Conservation (phyloP, 257 asterid species). For the Handroanthus guayacan region DNA sequence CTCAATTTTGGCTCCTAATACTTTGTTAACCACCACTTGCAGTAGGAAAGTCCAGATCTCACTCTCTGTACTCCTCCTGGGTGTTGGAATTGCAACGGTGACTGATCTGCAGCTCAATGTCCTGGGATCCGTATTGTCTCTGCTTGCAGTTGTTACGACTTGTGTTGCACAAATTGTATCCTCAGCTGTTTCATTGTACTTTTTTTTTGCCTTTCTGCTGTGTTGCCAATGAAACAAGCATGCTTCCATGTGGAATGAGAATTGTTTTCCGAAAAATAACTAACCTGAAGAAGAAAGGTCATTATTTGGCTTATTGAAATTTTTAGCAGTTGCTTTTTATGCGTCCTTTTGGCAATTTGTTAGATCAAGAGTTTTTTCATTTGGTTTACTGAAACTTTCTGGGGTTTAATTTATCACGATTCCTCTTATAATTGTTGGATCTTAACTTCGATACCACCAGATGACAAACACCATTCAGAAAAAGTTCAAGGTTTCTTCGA, state of each 20-base stretch:
- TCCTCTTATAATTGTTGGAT: conserved; percentile 35
- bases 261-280: not conserved
- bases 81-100: conserved; percentile 96
- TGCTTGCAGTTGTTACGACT: conserved; percentile 83
- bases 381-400: conserved; percentile 17
- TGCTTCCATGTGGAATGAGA: not conserved
- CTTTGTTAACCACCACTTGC: conserved; percentile 48
- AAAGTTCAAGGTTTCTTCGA: conserved; percentile 90
- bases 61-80: conserved; percentile 77
- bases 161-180: conserved; percentile 95
- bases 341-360: not conserved
- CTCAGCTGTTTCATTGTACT: conserved; percentile 38
- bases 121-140: conserved; percentile 78
- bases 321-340: not conserved
- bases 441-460: conserved; percentile 69
- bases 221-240: conserved; percentile 9
- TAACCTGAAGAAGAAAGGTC: conserved; percentile 42
- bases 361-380: conserved; percentile 1
- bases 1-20: conserved; percentile 35
- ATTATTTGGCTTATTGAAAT: conserved; percentile 20
- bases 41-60: conserved; percentile 82
- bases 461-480: conserved; percentile 96
- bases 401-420: not conserved
- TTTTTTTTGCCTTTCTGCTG: not conserved
- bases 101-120: conserved; percentile 92